Evolutionary conservation across 140 eudicot genomes (phyloP).

Genomic region (Oenanthe javanica): DNA sequence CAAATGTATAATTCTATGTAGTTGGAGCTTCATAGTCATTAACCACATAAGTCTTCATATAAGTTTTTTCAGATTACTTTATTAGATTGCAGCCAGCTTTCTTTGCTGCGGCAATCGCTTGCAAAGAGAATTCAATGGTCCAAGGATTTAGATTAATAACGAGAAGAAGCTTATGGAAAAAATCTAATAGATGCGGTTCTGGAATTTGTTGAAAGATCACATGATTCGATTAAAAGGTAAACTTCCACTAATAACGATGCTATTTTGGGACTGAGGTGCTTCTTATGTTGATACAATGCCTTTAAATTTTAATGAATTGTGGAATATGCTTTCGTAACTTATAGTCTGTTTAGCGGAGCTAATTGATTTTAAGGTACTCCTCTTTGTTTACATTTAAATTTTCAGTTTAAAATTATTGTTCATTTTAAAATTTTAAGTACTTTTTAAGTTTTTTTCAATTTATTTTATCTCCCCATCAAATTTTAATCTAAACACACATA

Average conservation of each 20-base stretch:
- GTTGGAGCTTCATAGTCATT: not conserved
- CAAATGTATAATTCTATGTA: not conserved
- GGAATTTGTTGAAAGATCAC: constrained; percentile 37
- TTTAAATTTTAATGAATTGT: too few relatives aligned
- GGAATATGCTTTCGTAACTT: too few relatives aligned
- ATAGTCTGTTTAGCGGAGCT: too few relatives aligned
- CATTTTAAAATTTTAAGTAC: too few relatives aligned
- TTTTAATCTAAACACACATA: too few relatives aligned
- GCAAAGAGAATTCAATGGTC: constrained; percentile 27
- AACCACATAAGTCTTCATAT: not conserved
- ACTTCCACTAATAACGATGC: not conserved
- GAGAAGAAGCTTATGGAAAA: constrained; percentile 24
- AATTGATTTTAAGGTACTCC: too few relatives aligned
- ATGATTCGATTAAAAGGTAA: constrained; percentile 54
- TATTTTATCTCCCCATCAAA: too few relatives aligned
- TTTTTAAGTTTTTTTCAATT: too few relatives aligned
- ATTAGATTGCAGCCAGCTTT: constrained; percentile 73
- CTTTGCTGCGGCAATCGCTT: constrained; percentile 46
- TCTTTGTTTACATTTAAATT: too few relatives aligned
- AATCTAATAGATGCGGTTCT: constrained; percentile 46
- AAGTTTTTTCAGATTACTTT: not conserved
- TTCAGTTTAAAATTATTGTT: too few relatives aligned
- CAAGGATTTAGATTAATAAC: constrained; percentile 12
- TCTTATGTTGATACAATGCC: not conserved
- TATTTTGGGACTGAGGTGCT: not conserved